Base-by-base conservation (phyloP, 2,329 filamentous ascomycete species). In the Hymenotorrendiella dingleyae region DNA sequence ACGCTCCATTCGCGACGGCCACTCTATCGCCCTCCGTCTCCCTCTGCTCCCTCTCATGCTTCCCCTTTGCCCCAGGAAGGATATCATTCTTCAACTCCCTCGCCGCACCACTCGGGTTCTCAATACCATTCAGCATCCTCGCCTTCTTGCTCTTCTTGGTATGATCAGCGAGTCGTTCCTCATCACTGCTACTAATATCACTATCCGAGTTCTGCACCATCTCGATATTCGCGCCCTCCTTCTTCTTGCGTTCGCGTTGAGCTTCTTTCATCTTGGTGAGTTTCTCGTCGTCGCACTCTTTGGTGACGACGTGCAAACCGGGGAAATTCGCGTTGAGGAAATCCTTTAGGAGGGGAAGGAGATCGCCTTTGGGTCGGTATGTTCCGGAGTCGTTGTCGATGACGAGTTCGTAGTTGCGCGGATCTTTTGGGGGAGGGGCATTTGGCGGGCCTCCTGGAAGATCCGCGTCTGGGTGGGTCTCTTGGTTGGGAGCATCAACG, bases 371-470 rank as follows among this genome's bases (percentile, higher is more conserved):
- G 0, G 91, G 91, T 0, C 91, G 78, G 63, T 97, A 97, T 0
- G 91, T 97, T 9, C 91, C 91, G 42, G 82, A 88, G 64, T 95
- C 91, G 58, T 97, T 97, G 68, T 97, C 91, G 58, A 97, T 96
- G 50, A 93, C 71, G 7, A 97, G 76, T 61, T 94, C 84, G 62
- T 95, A 97, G 59, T 73, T 71, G 40, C 63, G 60, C n/a, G 68
- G 75, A 43, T 72, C 63, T 11, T 61, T 53, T 0, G 70, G 74
- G 3, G 71, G 72, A 0, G 64, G 49, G 0, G 60, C 57, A 12
- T 62, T 48, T 1, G 71, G 72, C 3, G 71, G 72, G 0, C 68
- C 75, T n/a, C 64, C 69, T 4, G 65, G 63, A 2, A 73, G 36
- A 3, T 74, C 65, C 1, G 72, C 56, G 0, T 68, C 60, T 0